Evolutionary conservation across 495 filamentous ascomycete species (phyloP).

Genomic region (Talaromyces liani): DNA sequence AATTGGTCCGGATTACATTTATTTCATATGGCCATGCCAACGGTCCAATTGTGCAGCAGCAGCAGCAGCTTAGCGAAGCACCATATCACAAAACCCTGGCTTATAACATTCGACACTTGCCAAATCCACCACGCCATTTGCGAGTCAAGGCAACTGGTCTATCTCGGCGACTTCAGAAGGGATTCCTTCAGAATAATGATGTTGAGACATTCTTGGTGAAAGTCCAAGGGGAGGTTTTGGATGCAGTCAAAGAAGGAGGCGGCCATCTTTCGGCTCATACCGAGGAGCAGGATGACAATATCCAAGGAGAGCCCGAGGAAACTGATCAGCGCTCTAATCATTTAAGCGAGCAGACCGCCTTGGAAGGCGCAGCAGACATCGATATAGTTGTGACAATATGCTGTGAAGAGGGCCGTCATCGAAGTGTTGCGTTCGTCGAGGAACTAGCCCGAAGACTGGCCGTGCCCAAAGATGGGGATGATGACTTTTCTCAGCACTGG

Average conservation of each 20-base stretch:
- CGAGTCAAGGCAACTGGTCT: not conserved
- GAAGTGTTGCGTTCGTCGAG: conserved; percentile 16
- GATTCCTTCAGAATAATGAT: too few relatives aligned
- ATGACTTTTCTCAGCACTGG: not conserved
- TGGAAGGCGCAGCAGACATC: not conserved
- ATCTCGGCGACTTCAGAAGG: not conserved
- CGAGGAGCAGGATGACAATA: not conserved
- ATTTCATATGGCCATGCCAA: not conserved
- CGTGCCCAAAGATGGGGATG: not conserved
- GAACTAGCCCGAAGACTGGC: conserved; percentile 10
- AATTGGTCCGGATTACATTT: not conserved
- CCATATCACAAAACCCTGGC: not conserved
- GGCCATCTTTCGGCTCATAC: too few relatives aligned
- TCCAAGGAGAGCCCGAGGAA: not conserved
- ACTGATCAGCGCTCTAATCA: not conserved
- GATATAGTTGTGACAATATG: conserved; percentile 13
- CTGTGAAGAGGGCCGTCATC: conserved; percentile 14
- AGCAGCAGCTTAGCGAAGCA: not conserved
- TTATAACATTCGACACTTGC: not conserved
- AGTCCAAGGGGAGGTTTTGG: too few relatives aligned
- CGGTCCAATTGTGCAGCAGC: not conserved
- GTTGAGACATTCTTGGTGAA: too few relatives aligned
- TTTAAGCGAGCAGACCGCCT: not conserved
- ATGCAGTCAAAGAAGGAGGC: too few relatives aligned
- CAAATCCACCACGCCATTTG: not conserved